These are phyloP conservation scores for Epithemia pelagica DNA, from an alignment of 108 stramenopile genomes.

Conservation along the genomic window DNA sequence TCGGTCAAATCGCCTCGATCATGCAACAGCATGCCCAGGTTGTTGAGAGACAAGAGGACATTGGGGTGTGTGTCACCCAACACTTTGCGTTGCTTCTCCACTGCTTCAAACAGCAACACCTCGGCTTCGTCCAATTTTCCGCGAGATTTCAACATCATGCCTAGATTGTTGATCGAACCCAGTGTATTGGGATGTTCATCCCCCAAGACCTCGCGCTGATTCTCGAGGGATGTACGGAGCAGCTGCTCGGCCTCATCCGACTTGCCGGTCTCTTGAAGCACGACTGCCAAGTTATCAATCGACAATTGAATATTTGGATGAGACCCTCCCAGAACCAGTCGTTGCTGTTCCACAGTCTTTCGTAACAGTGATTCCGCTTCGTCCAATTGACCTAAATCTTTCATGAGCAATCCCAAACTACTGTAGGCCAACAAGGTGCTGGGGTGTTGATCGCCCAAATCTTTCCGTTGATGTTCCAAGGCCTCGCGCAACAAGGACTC, in stretches of 20 bases:
- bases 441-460: not conserved
- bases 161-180: conserved; percentile 1
- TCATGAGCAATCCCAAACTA: not conserved
- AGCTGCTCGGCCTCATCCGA: not conserved
- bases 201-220: not conserved
- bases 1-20: not conserved
- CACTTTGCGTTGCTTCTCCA: conserved; percentile 2
- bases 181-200: conserved; percentile 3
- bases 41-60: not conserved
- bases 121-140: not conserved
- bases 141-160: not conserved
- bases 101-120: not conserved
- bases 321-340: not conserved
- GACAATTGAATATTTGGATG: not conserved
- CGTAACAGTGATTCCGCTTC: not conserved
- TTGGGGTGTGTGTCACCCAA: not conserved
- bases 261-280: not conserved
- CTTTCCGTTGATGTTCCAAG: not conserved
- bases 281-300: not conserved
- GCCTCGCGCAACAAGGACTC: not conserved
- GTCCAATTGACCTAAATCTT: not conserved
- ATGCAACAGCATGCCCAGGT: not conserved
- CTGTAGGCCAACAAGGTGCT: not conserved
- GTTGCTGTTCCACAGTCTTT: not conserved
- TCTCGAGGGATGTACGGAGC: not conserved